phyloP scores from a whole-genome alignment of 2,329 filamentous ascomycete species.

The Hymenoscyphus salicellus region DNA sequence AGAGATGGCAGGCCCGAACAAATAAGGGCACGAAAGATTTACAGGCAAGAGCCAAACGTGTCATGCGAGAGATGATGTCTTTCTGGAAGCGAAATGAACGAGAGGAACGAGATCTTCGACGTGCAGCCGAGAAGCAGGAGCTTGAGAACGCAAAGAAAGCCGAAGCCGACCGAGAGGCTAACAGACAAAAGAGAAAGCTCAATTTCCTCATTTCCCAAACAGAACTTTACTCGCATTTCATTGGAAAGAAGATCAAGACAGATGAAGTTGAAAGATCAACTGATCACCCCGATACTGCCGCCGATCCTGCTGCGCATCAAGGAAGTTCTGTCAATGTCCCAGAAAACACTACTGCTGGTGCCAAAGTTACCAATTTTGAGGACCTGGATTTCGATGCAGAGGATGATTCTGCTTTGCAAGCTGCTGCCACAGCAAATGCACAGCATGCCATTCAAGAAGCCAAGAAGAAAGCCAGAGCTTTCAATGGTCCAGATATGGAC shows the following conservation, averaged over 20 bases:
- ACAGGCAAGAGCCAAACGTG: constrained; percentile 92
- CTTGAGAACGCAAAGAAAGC: constrained; percentile 95
- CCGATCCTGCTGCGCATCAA: constrained; percentile 41
- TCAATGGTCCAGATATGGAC: constrained; percentile 77
- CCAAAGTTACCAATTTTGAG: constrained; percentile 89
- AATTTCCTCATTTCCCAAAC: constrained; percentile 99
- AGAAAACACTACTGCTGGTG: constrained; percentile 53
- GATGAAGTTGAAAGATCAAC: constrained; percentile 90
- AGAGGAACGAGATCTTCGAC: constrained; percentile 90
- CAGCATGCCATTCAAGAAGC: constrained; percentile 94
- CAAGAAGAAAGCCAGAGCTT: constrained; percentile 85
- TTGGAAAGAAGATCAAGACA: constrained; percentile 98
- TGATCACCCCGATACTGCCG: constrained; percentile 68
- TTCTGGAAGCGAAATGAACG: constrained; percentile 99
- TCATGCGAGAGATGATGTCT: constrained; percentile 98
- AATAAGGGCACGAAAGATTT: constrained; percentile 99
- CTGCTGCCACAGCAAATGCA: constrained; percentile 90
- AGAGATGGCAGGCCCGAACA: constrained; percentile 93
- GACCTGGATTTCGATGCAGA: constrained; percentile 94
- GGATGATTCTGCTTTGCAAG: constrained; percentile 76
- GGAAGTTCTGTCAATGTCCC: constrained; percentile 45
- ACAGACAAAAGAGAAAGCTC: constrained; percentile 95
- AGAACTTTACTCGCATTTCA: constrained; percentile 98
- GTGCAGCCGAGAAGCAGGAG: constrained; percentile 92
- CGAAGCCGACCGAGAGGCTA: constrained; percentile 95